Percentiles rank a stretch among this genome's conserved stretches.
These are phyloP conservation scores for Penicillium sp. DNA, from an alignment of 2,329 filamentous ascomycete genomes.

Conservation along the genomic window DNA sequence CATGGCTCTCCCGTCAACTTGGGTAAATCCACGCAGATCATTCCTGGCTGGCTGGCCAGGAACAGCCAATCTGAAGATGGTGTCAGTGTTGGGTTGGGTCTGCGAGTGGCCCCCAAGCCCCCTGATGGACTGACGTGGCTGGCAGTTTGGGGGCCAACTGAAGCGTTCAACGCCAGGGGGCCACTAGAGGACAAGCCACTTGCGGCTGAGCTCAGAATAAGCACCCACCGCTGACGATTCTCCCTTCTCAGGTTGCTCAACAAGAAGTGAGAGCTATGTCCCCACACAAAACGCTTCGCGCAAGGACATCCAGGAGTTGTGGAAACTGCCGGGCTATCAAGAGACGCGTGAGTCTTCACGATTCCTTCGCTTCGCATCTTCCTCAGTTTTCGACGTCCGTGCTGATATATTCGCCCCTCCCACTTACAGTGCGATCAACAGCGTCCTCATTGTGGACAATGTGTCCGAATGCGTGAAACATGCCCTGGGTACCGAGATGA, in stretches of 20 bases:
- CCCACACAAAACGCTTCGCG: neutral
- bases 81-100: neutral
- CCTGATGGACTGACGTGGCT: neutral
- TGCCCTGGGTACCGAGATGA: slow-evolving; percentile 36
- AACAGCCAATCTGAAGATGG: neutral
- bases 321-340: slow-evolving; percentile 7
- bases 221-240: neutral
- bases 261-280: neutral
- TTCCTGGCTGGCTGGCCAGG: neutral
- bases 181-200: neutral
- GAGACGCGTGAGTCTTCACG: slow-evolving; percentile 14
- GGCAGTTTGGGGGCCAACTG: neutral
- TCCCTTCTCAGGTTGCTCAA: neutral
- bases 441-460: slow-evolving; percentile 28
- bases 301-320: slow-evolving; percentile 6
- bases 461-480: slow-evolving; percentile 23
- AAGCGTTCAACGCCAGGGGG: no score
- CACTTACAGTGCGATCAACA: slow-evolving; percentile 25
- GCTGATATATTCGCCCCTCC: neutral
- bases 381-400: neutral
- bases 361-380: neutral
- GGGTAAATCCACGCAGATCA: neutral
- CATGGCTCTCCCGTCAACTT: neutral
- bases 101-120: neutral
- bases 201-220: neutral